Base-by-base conservation (phyloP, 2,329 filamentous ascomycete genomes). In the Colletotrichum phormii region DNA sequence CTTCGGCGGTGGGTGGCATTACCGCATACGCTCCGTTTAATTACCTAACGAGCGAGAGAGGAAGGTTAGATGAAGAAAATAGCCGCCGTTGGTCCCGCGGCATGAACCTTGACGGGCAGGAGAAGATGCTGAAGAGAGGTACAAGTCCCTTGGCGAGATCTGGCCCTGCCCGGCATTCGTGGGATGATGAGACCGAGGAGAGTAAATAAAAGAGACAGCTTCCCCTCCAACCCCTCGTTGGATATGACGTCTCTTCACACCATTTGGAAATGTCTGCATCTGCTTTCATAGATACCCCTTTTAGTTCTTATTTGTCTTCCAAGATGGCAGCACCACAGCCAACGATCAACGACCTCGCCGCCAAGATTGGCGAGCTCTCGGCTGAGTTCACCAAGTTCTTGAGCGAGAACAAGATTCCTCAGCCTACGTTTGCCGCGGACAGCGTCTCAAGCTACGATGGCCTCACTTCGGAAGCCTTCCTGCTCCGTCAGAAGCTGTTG, bases 291-390 rank as follows among this genome's bases (percentile, higher is more conserved):
- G 64, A 72, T 72, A 72, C 67, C 64, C 68, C 54, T 64, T 58
- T 69, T 12, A 60, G 42, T 71, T 68, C 49, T 74, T 69, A 53
- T 55, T 58, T 29, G n/a, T 60, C 54, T 24, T 33, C 58, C n/a
- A 76, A 42, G 35, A 82, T 82, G 81, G 75, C 78, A 7, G 71
- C 79, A 63, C 75, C 78, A 53, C 76, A 81, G 71, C 77, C 80
- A 2, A 86, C 83, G 8, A 80, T 86, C 29, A 82, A 80, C 67
- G 79, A 80, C 71, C 82, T 87, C n/a, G 84, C 84, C 12, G 82
- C 83, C 62, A 83, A 84, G 78, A 82, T 87, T 70, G 82, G 81
- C 26, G 82, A 86, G 75, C 80, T 86, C n/a, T 81, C 86, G 1
- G 80, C 81, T 18, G 77, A 78, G 8, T 82, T 87, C 58, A 83